phyloP scores from a whole-genome alignment of 257 asterid genomes.

The Nicotiana knightiana region DNA sequence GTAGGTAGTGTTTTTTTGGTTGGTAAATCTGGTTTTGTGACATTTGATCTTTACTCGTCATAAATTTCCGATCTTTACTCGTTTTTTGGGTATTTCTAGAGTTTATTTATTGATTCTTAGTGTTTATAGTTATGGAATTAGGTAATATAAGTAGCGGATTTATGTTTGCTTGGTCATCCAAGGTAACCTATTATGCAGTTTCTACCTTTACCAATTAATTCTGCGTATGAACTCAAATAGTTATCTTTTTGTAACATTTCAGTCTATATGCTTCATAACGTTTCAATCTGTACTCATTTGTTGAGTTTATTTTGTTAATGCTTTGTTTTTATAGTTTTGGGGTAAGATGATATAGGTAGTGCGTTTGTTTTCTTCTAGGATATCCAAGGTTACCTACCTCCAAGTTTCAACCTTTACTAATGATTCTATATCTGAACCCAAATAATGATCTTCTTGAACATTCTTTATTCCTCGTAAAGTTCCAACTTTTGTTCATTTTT shows the following conservation, averaged over 20 bases:
- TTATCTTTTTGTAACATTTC: not conserved
- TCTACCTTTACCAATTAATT: not conserved
- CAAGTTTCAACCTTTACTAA: not conserved
- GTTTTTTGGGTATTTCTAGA: not conserved
- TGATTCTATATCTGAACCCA: not conserved
- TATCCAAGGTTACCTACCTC: not conserved
- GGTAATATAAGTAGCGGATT: not conserved
- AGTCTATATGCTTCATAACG: not conserved
- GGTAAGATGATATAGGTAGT: not conserved
- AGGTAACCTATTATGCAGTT: not conserved
- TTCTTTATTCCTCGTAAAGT: not conserved
- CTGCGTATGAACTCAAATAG: not conserved
- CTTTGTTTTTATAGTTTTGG: not conserved
- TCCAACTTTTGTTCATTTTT: not conserved
- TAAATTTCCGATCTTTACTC: not conserved
- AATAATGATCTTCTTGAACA: not conserved
- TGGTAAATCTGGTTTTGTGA: not conserved
- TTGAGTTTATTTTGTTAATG: not conserved
- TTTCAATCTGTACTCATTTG: not conserved
- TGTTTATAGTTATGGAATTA: not conserved
- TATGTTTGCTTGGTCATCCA: not conserved
- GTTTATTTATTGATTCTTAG: not conserved
- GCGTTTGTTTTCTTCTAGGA: too few species aligned
- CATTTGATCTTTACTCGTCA: not conserved
- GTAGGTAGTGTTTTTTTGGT: not conserved